Evolutionary conservation across 176 grass and related monocot species (phyloP).

Genomic region (Oryza glumipatula): DNA sequence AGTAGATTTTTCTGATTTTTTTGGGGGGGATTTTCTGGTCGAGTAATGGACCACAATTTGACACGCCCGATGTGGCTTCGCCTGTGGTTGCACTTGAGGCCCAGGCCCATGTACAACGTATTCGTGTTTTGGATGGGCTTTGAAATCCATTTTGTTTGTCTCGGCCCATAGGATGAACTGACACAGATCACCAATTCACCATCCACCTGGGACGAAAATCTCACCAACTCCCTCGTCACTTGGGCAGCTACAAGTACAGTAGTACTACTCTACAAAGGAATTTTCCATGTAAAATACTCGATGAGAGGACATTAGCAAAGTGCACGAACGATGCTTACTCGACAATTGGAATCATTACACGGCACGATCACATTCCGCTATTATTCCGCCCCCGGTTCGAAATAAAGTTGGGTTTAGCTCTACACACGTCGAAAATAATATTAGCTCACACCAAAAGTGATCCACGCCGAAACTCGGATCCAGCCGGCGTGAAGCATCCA

Average conservation of each 20-base stretch:
- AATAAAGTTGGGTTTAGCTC: slow-evolving; percentile 34
- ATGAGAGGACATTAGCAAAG: background rate
- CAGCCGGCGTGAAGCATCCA: background rate
- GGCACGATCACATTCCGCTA: background rate
- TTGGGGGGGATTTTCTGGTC: background rate
- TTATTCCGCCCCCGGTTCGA: background rate
- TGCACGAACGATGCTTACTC: background rate
- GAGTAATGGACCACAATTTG: slow-evolving; percentile 33
- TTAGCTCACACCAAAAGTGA: background rate
- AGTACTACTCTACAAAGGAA: background rate
- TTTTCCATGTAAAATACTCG: background rate
- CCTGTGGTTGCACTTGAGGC: slow-evolving; percentile 6
- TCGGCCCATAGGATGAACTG: no score
- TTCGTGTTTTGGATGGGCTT: background rate
- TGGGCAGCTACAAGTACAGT: background rate
- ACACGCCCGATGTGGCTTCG: slow-evolving; percentile 35
- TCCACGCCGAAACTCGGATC: background rate
- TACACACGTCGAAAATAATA: background rate
- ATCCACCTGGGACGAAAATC: no score
- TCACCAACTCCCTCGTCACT: no score
- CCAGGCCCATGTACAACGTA: background rate
- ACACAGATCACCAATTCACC: no score
- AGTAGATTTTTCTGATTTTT: slow-evolving; percentile 49
- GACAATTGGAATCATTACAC: no score
- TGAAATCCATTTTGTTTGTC: no score